Evolutionary conservation across 1,284 basidiomycete species (phyloP), one percentile per base, ranked within the genome.

Genomic region (Ustilago tritici): DNA sequence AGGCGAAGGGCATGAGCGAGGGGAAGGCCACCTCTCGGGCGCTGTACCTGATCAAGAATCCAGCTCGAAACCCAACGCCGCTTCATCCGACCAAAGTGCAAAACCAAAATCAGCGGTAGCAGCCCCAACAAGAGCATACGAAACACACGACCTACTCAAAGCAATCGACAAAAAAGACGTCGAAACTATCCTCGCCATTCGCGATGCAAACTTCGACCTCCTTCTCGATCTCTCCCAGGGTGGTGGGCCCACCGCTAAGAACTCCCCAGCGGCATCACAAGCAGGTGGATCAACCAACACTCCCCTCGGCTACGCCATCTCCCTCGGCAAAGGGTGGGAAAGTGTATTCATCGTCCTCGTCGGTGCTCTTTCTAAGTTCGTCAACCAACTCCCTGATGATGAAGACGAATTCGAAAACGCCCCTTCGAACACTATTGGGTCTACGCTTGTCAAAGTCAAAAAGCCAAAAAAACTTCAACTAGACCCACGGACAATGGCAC

Each of bases 351-450:
- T 85, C 36, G 79, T 85, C 2, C 59, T 85, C 14, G 75, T 80
- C 9, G 84, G 84, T 14, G 81, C 83, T 1, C 60, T 85, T 4
- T 80, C 77, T 14, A 81, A 81, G 47, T 85, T 83, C 41, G 83
- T 85, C 61, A 85, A 85, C 56, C 70, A 74, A 31, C 74, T 85
- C 11, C 83, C 84, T 1, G 83, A 83, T n/a, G 81, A 78, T 50
- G 75, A 79, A 23, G 76, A 79, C 52, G 69, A 73, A 38, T 67
- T 65, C 46, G 57, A 67, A 32, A 53, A 57, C 36, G 58, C 32
- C 1, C 41, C 55, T 15, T 28, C 54, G 8, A 66, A 32, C 4
- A 43, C 57, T 5, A 47, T 66, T 35, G 66, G 66, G 1, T 53
- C 32, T 6, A 19, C 61, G 4, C 61, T 58, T 12, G 19, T 19